These are phyloP conservation scores for Hypholoma fasciculare DNA, from an alignment of 768 basidiomycete species.

Conservation along the genomic window DNA sequence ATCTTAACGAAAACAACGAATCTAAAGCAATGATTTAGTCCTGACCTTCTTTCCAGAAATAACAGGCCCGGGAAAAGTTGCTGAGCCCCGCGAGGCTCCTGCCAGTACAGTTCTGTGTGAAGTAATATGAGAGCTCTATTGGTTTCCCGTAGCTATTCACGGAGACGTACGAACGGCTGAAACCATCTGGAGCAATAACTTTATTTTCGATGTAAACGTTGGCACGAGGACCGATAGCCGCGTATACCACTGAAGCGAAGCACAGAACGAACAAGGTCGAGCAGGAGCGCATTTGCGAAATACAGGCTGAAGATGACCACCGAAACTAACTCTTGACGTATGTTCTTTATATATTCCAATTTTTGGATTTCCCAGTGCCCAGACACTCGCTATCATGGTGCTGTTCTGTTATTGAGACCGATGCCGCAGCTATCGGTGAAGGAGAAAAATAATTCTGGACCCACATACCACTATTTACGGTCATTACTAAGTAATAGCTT, in stretches of 20 bases:
- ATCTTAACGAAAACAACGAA: not conserved
- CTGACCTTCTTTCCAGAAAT: conserved; percentile 15
- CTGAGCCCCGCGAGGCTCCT: not conserved
- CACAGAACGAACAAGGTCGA: not conserved
- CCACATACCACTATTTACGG: no score
- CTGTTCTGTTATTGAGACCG: no score
- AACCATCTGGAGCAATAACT: conserved; percentile 50
- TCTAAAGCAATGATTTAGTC: no score
- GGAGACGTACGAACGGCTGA: conserved; percentile 24
- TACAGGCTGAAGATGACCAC: not conserved
- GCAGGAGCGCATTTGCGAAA: not conserved
- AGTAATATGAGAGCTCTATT: not conserved
- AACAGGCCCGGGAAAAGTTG: conserved; percentile 16
- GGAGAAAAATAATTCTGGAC: no score
- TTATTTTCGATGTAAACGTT: conserved; percentile 40
- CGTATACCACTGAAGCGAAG: not conserved
- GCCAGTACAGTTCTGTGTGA: conserved; percentile 15
- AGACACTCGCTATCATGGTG: no score
- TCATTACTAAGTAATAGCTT: no score
- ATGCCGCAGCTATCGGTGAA: no score
- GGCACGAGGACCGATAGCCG: conserved; percentile 24
- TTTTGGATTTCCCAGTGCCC: no score
- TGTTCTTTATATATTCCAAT: no score
- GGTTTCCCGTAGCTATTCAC: not conserved
- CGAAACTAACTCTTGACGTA: not conserved